Evolutionary conservation across 371 early-diverging fungal genomes (phyloP), one percentile per base, ranked within the genome.

Genomic region (Rhizomucor pusillus): DNA sequence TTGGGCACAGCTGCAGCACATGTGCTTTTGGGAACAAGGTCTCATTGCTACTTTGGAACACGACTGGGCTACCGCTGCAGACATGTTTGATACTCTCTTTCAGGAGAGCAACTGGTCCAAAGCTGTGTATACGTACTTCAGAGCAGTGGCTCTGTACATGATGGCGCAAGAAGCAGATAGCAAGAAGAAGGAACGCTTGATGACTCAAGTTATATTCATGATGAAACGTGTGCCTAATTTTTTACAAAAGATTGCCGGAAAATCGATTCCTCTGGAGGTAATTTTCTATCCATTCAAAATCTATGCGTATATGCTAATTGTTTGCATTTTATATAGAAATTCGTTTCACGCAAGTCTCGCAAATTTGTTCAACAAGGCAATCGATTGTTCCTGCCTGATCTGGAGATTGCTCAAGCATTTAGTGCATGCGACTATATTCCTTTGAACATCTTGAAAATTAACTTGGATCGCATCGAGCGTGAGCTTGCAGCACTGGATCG

Each of bases 51-150:
- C 69, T 46, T 61, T 69, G 34, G 54, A 80, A 39, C 61, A 66
- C 2, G 65, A 79, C 25, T 89, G 80, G 80, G 49, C 56, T 24
- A 66, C 62, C 16, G 84, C 83, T 0, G 63, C 62, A n/a, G 63
- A 75, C 12, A 70, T 74, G 13, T 85, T 75, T 59, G 75, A 68
- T 12, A 67, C 66, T 0, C 62, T 89, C 35, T 67, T 65, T 52
- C 66, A 65, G 47, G 89, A 89, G 48, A 88, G 82, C 59, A 79
- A 82, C 52, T 89, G 90, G 90, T 80, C 84, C 55, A 82, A 80
- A 53, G 80, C 86, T 3, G 82, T 82, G 6, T 88, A 87, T 65
- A 68, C 73, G 1, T 90, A 88, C 50, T 55, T 80, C 13, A 73
- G 76, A 13, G 88, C 81, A 0, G 59, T 73, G 9, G 73, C 74